Conservation (phyloP, 768 basidiomycete species). For the Lactarius sp. region DNA sequence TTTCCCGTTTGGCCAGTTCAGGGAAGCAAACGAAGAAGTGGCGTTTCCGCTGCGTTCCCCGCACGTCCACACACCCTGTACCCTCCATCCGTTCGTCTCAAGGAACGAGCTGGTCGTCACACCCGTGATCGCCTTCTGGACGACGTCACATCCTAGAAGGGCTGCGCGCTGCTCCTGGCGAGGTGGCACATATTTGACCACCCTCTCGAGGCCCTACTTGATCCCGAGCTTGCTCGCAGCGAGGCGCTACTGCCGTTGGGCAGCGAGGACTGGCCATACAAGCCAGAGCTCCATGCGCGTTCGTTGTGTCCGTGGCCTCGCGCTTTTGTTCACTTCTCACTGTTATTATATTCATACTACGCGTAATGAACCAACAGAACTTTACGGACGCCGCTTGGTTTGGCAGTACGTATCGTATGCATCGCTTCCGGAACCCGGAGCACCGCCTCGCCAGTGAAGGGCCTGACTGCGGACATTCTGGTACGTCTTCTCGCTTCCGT, state of each 20-base stretch:
- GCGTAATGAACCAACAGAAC: slow-evolving; percentile 38
- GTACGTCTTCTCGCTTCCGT: slow-evolving; percentile 38
- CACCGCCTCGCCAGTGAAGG: slow-evolving; percentile 81
- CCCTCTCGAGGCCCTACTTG: slow-evolving; percentile 69
- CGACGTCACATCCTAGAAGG: slow-evolving; percentile 45
- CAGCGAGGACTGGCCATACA: slow-evolving; percentile 75
- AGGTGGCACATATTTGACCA: slow-evolving; percentile 84
- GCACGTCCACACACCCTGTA: slow-evolving; percentile 53
- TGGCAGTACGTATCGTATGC: slow-evolving; percentile 65
- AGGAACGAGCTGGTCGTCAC: slow-evolving; percentile 66
- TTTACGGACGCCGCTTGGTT: slow-evolving; percentile 43
- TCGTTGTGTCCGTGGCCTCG: background rate
- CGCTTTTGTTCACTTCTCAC: background rate
- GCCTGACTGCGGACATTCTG: slow-evolving; percentile 77
- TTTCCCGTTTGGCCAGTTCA: slow-evolving; percentile 42
- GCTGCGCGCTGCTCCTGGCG: slow-evolving; percentile 53
- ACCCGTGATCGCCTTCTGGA: slow-evolving; percentile 73
- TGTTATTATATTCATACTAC: background rate
- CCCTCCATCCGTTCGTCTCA: slow-evolving; percentile 66
- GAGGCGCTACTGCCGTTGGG: slow-evolving; percentile 50
- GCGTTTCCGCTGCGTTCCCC: slow-evolving; percentile 55
- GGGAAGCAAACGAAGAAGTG: slow-evolving; percentile 88
- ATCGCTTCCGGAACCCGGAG: slow-evolving; percentile 80
- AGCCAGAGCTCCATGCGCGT: slow-evolving; percentile 60
- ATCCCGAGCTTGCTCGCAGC: slow-evolving; percentile 49